These are phyloP conservation scores for Aspergillus sp. DNA, from an alignment of 2,329 filamentous ascomycete species.

Conservation along the genomic window DNA sequence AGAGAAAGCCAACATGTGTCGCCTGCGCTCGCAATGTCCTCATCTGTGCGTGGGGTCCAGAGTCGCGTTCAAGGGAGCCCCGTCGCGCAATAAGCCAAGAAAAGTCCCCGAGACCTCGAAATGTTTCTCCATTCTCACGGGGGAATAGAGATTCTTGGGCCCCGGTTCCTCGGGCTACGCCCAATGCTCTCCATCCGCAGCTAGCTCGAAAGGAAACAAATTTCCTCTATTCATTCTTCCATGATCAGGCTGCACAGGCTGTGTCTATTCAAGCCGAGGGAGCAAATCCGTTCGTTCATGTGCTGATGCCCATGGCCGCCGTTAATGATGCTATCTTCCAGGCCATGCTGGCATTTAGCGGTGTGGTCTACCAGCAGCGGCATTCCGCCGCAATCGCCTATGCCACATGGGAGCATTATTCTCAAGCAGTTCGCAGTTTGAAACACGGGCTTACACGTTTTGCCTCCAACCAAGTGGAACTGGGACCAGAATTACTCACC, in stretches of 20 bases:
- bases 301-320: background rate
- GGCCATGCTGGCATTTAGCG: background rate
- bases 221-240: background rate
- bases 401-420: background rate
- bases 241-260: background rate
- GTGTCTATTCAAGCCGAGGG: background rate
- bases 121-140: background rate
- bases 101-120: background rate
- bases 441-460: background rate
- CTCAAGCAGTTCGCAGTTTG: background rate
- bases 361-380: background rate
- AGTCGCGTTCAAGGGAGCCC: background rate
- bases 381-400: background rate
- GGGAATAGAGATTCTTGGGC: too few relatives aligned
- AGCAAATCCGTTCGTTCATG: background rate
- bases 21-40: background rate
- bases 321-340: background rate
- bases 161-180: too few relatives aligned
- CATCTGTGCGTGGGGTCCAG: background rate
- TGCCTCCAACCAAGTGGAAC: background rate
- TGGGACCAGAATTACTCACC: background rate
- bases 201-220: background rate
- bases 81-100: background rate
- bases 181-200: background rate
- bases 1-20: background rate